Evolutionary conservation across 2,329 filamentous ascomycete species (phyloP), one percentile per base, ranked within the genome.

Genomic region (Pyrenophora teres): DNA sequence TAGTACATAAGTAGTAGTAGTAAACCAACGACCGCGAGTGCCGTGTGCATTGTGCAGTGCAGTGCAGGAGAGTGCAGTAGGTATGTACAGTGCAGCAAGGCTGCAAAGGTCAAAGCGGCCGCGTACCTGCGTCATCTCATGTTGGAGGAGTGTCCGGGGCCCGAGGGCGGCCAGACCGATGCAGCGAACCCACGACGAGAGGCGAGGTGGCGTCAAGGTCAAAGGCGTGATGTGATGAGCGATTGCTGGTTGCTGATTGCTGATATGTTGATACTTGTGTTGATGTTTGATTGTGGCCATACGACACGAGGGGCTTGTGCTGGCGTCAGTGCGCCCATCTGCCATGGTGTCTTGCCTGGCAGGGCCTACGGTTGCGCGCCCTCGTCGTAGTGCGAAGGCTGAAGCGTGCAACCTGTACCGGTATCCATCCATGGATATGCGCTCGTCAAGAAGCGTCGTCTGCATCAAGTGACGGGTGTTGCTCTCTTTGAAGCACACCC

Each of bases 91-190:
- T 21, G 19, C 19, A 21, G 3, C 19, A 21, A 21, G 19, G 19
- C 19, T 0, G 5, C 5, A 3, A 3, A 21, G 19, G 19, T 21
- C 27, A 43, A 52, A 19, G 32, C 44, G 56, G 53, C 44, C 50
- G 55, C 46, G 60, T 65, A 60, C 60, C 59, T 65, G 62, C 60
- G 54, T 56, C 16, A 50, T 46, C 41, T 30, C 30, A 48, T 50
- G 44, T 33, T 21, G 27, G 35, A 36, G 23, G 38, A 37, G 25
- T 39, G 19, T 27, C 38, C 8, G 27, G 37, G 41, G 38, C 19
- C 30, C 37, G 40, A 46, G 46, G 44, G 39, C 53, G 46, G 39
- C 32, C 36, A 38, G 42, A 42, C 21, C 21, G 37, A 40, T 30
- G 41, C 44, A 46, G 30, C 41, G 41, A 30, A 30, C 35, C 35